Percentiles rank a stretch among this genome's conserved stretches.
Evolutionary conservation across 495 filamentous ascomycete species (phyloP).

Genomic region (Xylaria palmicola): DNA sequence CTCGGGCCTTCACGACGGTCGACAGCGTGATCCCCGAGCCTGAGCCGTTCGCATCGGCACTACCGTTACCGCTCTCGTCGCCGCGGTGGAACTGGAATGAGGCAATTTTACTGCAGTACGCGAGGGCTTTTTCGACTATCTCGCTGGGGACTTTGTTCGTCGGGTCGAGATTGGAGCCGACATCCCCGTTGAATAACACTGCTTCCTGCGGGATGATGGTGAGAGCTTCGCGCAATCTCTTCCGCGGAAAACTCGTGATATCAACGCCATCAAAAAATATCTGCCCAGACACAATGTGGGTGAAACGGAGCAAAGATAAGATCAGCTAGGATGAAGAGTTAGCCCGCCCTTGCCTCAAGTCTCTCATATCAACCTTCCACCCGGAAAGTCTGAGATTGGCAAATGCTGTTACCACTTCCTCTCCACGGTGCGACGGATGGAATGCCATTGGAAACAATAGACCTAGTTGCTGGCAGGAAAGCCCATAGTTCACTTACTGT

Average conservation of each 20-base stretch:
- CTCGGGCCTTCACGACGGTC: slow-evolving; percentile 48
- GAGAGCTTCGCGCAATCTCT: slow-evolving; percentile 50
- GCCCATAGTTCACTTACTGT: slow-evolving; percentile 33
- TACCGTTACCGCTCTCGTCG: slow-evolving; percentile 21
- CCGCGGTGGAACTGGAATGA: slow-evolving; percentile 43
- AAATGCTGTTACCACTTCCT: not conserved
- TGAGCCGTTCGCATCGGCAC: slow-evolving; percentile 21
- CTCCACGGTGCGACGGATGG: not conserved
- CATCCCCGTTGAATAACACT: slow-evolving; percentile 52
- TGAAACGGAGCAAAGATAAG: slow-evolving; percentile 55
- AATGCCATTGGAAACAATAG: not conserved
- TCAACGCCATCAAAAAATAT: slow-evolving; percentile 56
- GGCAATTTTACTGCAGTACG: slow-evolving; percentile 43
- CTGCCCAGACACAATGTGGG: slow-evolving; percentile 46
- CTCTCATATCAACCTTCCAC: not conserved
- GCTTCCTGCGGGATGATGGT: slow-evolving; percentile 60
- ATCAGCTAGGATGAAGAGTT: slow-evolving; percentile 37
- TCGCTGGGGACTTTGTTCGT: slow-evolving; percentile 42
- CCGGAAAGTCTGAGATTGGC: not conserved
- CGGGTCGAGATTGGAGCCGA: slow-evolving; percentile 51
- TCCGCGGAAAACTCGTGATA: slow-evolving; percentile 46
- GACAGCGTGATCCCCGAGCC: slow-evolving; percentile 36
- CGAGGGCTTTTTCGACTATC: slow-evolving; percentile 41
- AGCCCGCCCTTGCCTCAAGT: slow-evolving; percentile 5
- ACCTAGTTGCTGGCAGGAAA: not conserved